Percentiles rank a stretch among this genome's conserved stretches.
These are phyloP conservation scores for Backusella circina DNA, from an alignment of 192 early-diverging fungal genomes.

Conservation along the genomic window DNA sequence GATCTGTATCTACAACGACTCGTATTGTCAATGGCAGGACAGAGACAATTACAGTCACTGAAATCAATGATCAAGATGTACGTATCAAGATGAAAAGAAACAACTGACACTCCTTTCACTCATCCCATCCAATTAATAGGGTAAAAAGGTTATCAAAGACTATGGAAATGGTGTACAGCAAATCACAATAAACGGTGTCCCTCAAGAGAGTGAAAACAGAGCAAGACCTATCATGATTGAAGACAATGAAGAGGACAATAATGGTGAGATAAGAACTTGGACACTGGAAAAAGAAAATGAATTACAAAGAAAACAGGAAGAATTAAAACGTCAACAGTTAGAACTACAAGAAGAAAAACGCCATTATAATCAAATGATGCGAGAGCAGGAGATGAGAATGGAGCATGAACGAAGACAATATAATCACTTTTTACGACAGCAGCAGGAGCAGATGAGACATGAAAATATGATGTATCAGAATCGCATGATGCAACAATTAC, in stretches of 20 bases:
- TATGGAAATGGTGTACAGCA: constrained; percentile 1
- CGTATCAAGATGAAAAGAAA: background rate
- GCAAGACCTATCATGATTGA: background rate
- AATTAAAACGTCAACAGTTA: constrained; percentile 5
- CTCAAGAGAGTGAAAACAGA: background rate
- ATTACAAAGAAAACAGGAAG: background rate
- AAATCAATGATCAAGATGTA: constrained; percentile 14
- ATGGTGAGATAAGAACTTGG: background rate
- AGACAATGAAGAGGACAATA: background rate
- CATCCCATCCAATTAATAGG: background rate
- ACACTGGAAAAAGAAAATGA: background rate
- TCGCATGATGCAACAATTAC: background rate
- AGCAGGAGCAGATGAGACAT: background rate
- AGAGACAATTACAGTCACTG: constrained; percentile 14
- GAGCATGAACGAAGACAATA: background rate
- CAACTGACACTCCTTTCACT: too few species aligned
- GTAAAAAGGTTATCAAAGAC: constrained; percentile 1
- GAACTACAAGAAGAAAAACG: background rate
- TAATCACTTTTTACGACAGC: background rate
- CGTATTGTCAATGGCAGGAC: constrained; percentile 10
- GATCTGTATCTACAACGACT: constrained; percentile 1
- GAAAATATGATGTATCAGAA: background rate
- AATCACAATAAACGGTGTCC: background rate
- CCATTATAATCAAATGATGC: background rate
- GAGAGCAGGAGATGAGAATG: background rate